Evolutionary conservation across 2,329 filamentous ascomycete genomes (phyloP).

Genomic region (Macrophomina pseudophaseolina): DNA sequence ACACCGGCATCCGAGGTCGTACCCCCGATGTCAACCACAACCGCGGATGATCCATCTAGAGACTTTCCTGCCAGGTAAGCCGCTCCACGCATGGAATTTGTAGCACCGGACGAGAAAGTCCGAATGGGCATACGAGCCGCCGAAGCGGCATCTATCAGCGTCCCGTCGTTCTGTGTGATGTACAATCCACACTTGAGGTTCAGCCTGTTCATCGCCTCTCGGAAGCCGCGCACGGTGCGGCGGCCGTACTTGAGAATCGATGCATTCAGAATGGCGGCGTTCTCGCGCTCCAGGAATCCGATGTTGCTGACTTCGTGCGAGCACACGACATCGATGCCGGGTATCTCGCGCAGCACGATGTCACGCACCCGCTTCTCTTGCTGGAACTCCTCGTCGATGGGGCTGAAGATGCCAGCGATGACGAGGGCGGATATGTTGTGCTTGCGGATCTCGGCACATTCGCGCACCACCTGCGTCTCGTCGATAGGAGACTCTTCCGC

Average conservation of each 20-base stretch:
- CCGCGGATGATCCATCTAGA: conserved; percentile 1
- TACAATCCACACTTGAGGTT: conserved; percentile 55
- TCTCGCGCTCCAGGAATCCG: conserved; percentile 58
- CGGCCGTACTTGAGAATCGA: conserved; percentile 54
- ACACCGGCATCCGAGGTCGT: conserved; percentile 70
- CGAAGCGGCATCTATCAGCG: conserved; percentile 52
- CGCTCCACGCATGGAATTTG: conserved; percentile 60
- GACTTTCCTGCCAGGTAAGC: conserved; percentile 45
- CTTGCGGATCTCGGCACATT: conserved; percentile 51
- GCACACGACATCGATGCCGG: conserved; percentile 56
- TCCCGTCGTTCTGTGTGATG: conserved; percentile 60
- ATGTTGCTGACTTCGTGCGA: conserved; percentile 58
- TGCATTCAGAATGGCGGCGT: conserved; percentile 58
- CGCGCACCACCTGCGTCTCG: conserved; percentile 51
- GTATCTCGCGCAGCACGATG: conserved; percentile 55
- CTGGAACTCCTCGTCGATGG: conserved; percentile 58
- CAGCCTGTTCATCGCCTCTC: conserved; percentile 52
- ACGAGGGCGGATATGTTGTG: conserved; percentile 56
- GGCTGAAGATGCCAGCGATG: conserved; percentile 63
- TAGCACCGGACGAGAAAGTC: conserved; percentile 58
- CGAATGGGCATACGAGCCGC: conserved; percentile 56
- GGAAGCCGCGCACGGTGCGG: conserved; percentile 53
- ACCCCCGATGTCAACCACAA: conserved; percentile 69
- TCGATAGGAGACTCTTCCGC: conserved; percentile 48
- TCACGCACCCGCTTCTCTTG: conserved; percentile 59